Conservation (phyloP, 176 grass and related monocot species). For the Triticum turgidum region DNA sequence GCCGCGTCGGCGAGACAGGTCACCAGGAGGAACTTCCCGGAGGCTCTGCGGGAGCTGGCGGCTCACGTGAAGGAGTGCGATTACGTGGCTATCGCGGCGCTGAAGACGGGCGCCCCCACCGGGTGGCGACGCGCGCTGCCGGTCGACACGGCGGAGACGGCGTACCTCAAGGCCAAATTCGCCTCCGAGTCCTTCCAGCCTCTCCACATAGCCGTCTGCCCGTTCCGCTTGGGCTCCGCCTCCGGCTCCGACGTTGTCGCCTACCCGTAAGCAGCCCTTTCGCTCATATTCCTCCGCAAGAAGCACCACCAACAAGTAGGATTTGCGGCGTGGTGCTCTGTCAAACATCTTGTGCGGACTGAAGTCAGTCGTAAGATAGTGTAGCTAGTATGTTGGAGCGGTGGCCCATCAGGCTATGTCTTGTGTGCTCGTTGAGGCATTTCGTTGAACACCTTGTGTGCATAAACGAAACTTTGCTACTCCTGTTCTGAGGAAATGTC, state of each 20-base stretch:
- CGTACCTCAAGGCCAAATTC: slow-evolving; percentile 79
- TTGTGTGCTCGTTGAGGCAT: background rate
- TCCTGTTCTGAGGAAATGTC: background rate
- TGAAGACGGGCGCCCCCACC: slow-evolving; percentile 50
- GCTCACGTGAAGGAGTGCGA: slow-evolving; percentile 51
- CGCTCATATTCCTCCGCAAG: background rate
- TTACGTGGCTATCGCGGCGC: slow-evolving; percentile 56
- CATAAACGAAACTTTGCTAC: background rate
- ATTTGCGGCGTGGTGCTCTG: background rate
- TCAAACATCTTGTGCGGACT: background rate
- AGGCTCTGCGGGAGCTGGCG: slow-evolving; percentile 51
- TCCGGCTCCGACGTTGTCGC: slow-evolving; percentile 53
- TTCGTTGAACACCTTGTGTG: background rate
- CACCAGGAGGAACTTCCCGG: slow-evolving; percentile 69
- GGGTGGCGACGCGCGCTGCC: slow-evolving; percentile 58
- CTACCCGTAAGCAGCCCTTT: slow-evolving; percentile 53
- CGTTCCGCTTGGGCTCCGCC: slow-evolving; percentile 46
- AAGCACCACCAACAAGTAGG: background rate
- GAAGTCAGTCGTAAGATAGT: background rate
- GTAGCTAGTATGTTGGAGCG: background rate
- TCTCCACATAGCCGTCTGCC: slow-evolving; percentile 77
- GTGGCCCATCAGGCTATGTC: background rate
- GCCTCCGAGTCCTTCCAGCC: slow-evolving; percentile 84
- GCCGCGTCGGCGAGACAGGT: slow-evolving; percentile 56
- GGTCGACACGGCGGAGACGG: slow-evolving; percentile 73